Conservation (phyloP, 1,284 basidiomycete genomes). For the Sporisorium reilianum region DNA sequence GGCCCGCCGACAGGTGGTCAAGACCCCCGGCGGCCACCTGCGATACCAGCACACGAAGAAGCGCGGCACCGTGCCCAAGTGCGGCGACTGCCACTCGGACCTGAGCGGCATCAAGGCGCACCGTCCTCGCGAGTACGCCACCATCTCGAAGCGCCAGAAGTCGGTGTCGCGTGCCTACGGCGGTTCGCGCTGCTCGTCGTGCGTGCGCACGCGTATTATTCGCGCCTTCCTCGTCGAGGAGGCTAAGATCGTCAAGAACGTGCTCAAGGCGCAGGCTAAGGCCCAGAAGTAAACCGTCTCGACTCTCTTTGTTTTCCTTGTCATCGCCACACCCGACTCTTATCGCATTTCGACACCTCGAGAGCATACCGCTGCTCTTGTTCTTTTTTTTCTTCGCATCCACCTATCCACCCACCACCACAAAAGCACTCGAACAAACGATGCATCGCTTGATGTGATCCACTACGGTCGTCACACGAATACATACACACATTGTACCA, state of each 20-base stretch:
- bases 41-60: constrained; percentile 93
- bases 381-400: background rate
- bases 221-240: constrained; percentile 99
- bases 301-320: background rate
- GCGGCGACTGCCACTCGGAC: constrained; percentile 71
- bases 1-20: constrained; percentile 92
- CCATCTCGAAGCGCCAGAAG: constrained; percentile 67
- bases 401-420: background rate
- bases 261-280: constrained; percentile 85
- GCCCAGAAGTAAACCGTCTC: constrained; percentile 31
- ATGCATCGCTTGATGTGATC: background rate
- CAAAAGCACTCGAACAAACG: background rate
- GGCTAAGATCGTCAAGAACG: constrained; percentile 99
- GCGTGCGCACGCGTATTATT: constrained; percentile 76
- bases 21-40: constrained; percentile 94
- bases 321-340: no score
- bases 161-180: constrained; percentile 68
- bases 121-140: constrained; percentile 66
- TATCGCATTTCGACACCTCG: background rate
- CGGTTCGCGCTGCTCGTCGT: constrained; percentile 66
- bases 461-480: background rate
- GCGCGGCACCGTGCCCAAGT: constrained; percentile 88
- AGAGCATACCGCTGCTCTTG: background rate
- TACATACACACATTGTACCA: background rate
- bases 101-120: constrained; percentile 66